A percentile compares a stretch with the other conserved stretches of the same genome.
Evolutionary conservation across 2,329 filamentous ascomycete species (phyloP).

Genomic region (Xylariales sp.): DNA sequence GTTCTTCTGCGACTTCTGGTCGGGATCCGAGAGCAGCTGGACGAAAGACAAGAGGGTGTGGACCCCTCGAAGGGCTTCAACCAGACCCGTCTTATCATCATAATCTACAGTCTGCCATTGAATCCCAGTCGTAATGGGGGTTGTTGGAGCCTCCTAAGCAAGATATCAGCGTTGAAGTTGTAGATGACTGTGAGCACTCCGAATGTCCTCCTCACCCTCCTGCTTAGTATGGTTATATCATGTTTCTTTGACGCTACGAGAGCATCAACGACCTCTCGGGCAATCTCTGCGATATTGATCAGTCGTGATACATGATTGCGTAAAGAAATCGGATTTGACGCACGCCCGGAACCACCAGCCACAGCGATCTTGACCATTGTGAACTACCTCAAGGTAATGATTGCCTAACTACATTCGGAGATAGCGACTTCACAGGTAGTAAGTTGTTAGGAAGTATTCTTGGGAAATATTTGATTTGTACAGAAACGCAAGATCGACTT

Average conservation of each 20-base stretch:
- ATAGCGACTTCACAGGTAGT: too few species aligned
- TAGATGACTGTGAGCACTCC: background rate
- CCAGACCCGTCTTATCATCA: slow-evolving; percentile 31
- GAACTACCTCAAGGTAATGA: too few species aligned
- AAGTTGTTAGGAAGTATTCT: too few species aligned
- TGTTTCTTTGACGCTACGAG: slow-evolving; percentile 45
- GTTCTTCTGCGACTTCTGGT: slow-evolving; percentile 41
- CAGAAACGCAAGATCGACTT: too few species aligned
- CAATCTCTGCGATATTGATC: slow-evolving; percentile 38
- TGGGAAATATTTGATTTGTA: too few species aligned
- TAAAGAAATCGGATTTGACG: slow-evolving; percentile 10
- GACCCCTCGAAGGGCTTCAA: slow-evolving; percentile 35
- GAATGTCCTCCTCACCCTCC: slow-evolving; percentile 41
- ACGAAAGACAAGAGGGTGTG: slow-evolving; percentile 52
- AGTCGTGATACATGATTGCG: background rate
- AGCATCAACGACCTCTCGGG: slow-evolving; percentile 45
- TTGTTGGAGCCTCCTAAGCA: slow-evolving; percentile 17
- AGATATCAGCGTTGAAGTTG: slow-evolving; percentile 5
- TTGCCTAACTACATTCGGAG: too few species aligned
- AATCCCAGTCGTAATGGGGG: slow-evolving; percentile 22
- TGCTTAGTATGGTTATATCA: slow-evolving; percentile 45
- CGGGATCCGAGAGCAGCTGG: slow-evolving; percentile 26
- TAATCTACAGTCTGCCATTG: slow-evolving; percentile 42
- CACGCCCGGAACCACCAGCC: slow-evolving; percentile 40
- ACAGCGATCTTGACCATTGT: slow-evolving; percentile 40